phyloP scores from a whole-genome alignment of 1,284 basidiomycete genomes.

The Gomphus bonarii region DNA sequence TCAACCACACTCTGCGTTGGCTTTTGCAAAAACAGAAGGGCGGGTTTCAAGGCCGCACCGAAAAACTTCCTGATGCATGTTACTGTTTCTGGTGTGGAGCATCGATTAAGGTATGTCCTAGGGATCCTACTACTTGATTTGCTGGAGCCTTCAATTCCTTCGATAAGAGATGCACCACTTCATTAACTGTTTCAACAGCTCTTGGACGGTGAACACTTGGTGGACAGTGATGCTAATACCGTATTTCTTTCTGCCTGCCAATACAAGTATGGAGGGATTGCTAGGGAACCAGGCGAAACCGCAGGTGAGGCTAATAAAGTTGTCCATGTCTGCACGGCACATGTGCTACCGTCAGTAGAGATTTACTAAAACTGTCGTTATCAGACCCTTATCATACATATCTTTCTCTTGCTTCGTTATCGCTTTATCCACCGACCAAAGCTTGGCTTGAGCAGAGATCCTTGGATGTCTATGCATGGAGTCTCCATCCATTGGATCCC shows the following conservation, averaged over 20 bases:
- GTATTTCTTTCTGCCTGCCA: constrained; percentile 67
- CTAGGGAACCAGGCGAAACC: constrained; percentile 67
- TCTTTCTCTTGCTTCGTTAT: constrained; percentile 71
- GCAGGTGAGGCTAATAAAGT: constrained; percentile 43
- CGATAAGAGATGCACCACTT: neutral
- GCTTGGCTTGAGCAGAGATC: constrained; percentile 12
- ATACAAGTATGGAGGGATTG: constrained; percentile 77
- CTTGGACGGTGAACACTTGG: constrained; percentile 42
- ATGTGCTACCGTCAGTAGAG: neutral
- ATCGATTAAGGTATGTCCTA: constrained; percentile 49
- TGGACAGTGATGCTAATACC: constrained; percentile 46
- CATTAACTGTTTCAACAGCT: constrained; percentile 35
- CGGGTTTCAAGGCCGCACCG: constrained; percentile 80
- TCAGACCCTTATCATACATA: constrained; percentile 88
- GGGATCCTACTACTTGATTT: constrained; percentile 6
- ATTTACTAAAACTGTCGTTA: neutral
- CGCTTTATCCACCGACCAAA: constrained; percentile 45
- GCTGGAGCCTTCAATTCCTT: neutral
- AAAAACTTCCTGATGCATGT: constrained; percentile 82
- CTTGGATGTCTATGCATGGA: constrained; percentile 34
- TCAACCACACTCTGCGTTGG: constrained; percentile 60
- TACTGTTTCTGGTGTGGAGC: constrained; percentile 94
- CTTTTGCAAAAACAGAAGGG: constrained; percentile 63
- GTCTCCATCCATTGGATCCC: constrained; percentile 49
- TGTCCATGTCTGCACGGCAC: neutral